A percentile compares a stretch with the other conserved stretches of the same genome.
phyloP scores from a whole-genome alignment of 352 stramenopile species.

The Aphanomyces stellatus region DNA sequence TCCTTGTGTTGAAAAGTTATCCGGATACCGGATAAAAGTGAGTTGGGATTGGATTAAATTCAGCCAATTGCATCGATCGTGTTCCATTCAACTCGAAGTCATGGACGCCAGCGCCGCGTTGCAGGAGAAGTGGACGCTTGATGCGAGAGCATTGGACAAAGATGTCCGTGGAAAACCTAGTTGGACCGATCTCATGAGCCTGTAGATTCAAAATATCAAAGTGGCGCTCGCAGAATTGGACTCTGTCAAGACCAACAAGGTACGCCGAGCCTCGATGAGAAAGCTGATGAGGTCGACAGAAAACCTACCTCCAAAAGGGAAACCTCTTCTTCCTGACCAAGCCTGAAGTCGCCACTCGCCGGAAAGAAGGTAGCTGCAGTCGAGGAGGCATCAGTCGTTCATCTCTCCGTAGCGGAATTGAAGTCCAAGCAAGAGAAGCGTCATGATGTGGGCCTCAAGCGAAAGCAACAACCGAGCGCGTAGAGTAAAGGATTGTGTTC shows the following conservation, averaged over 20 bases:
- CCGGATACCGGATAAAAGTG: neutral
- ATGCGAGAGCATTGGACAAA: slow-evolving; percentile 10
- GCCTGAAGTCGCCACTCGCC: slow-evolving; percentile 53
- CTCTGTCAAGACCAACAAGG: slow-evolving; percentile 57
- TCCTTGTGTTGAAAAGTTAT: too few relatives aligned
- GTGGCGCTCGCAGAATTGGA: slow-evolving; percentile 66
- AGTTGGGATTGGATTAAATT: neutral
- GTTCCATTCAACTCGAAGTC: too few relatives aligned
- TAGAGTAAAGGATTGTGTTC: too few relatives aligned
- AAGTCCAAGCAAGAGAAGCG: slow-evolving; percentile 52
- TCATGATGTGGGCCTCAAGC: slow-evolving; percentile 39
- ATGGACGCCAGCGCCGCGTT: too few relatives aligned
- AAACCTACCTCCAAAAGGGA: slow-evolving; percentile 55
- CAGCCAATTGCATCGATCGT: neutral
- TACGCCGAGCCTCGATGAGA: too few relatives aligned
- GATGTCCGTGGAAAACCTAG: neutral
- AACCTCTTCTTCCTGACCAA: slow-evolving; percentile 72
- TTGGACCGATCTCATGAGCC: neutral
- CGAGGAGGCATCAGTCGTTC: too few relatives aligned
- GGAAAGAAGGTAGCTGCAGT: slow-evolving; percentile 43
- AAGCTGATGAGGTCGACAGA: too few relatives aligned
- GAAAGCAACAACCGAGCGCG: slow-evolving; percentile 25
- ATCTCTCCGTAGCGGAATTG: slow-evolving; percentile 49
- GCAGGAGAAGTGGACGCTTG: slow-evolving; percentile 5
- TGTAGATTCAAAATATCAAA: slow-evolving; percentile 67